Conservation (phyloP, 2,329 filamentous ascomycete genomes). For the Aureobasidium melanogenum region DNA sequence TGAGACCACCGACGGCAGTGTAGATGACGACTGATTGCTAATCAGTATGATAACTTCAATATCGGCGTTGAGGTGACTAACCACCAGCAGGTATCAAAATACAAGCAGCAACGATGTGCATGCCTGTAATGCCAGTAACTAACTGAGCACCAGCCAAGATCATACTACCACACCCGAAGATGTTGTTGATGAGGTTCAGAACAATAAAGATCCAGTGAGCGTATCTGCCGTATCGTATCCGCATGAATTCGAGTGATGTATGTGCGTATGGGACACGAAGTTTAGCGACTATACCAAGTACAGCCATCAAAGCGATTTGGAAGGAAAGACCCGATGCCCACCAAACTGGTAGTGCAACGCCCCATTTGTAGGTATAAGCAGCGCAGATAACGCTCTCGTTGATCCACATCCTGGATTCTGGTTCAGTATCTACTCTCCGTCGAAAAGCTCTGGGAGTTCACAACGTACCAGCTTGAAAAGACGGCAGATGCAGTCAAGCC, state of each 20-base stretch:
- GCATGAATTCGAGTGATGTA: constrained; percentile 43
- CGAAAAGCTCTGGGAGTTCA: background rate
- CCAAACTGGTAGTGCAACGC: constrained; percentile 23
- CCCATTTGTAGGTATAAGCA: constrained; percentile 27
- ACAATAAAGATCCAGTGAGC: constrained; percentile 22
- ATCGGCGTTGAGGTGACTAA: constrained; percentile 16
- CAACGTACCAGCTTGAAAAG: constrained; percentile 23
- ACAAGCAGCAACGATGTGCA: constrained; percentile 40
- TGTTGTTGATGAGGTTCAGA: constrained; percentile 25
- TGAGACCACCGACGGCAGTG: constrained; percentile 40
- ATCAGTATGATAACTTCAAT: background rate
- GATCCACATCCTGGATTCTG: constrained; percentile 31
- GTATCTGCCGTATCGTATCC: constrained; percentile 25
- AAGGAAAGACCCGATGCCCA: constrained; percentile 34
- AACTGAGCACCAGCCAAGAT: constrained; percentile 22
- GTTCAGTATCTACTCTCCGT: background rate
- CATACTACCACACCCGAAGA: constrained; percentile 30
- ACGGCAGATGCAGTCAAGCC: constrained; percentile 25
- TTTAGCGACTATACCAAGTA: constrained; percentile 41
- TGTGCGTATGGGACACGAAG: constrained; percentile 43
- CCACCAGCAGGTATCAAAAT: constrained; percentile 40
- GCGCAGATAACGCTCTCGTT: constrained; percentile 33
- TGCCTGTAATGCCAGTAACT: constrained; percentile 33
- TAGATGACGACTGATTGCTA: constrained; percentile 35
- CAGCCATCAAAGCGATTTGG: constrained; percentile 43